Evolutionary conservation across 176 grass and related monocot species (phyloP).

Genomic region (Cenchrus fungigraminus): DNA sequence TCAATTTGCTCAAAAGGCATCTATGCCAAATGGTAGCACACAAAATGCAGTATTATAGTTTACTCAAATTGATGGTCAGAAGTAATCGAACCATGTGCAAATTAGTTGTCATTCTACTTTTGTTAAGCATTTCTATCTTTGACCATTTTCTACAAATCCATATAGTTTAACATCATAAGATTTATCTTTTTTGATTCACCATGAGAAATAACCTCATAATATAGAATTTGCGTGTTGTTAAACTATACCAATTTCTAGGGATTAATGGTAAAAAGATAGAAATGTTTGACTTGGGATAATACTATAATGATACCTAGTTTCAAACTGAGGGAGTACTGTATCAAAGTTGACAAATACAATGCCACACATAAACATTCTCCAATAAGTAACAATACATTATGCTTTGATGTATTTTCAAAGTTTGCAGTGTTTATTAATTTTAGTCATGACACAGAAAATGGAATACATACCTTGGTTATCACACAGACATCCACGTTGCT

Average conservation of each 20-base stretch:
- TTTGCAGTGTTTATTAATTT: conserved; percentile 19
- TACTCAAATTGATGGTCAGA: background rate
- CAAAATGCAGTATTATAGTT: conserved; percentile 16
- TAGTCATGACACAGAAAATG: conserved; percentile 1
- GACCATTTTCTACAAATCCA: too few species aligned
- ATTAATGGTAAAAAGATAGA: too few species aligned
- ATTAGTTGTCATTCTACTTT: too few species aligned
- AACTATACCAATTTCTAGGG: too few species aligned
- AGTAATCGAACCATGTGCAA: background rate
- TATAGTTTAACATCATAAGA: too few species aligned
- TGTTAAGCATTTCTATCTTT: too few species aligned
- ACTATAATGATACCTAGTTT: too few species aligned
- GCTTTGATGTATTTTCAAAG: conserved; percentile 7
- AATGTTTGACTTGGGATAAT: too few species aligned
- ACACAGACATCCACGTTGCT: conserved; percentile 97
- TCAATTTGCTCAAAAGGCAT: background rate
- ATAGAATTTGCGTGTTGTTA: too few species aligned
- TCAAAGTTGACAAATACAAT: conserved; percentile 22
- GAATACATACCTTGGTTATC: conserved; percentile 81
- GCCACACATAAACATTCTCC: background rate
- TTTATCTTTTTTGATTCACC: too few species aligned
- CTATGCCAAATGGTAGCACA: background rate
- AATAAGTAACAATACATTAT: background rate
- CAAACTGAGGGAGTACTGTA: too few species aligned
- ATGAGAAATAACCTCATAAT: too few species aligned